Evolutionary conservation across 805 yeast species (phyloP).

Genomic region (Sugiyamaella americana): DNA sequence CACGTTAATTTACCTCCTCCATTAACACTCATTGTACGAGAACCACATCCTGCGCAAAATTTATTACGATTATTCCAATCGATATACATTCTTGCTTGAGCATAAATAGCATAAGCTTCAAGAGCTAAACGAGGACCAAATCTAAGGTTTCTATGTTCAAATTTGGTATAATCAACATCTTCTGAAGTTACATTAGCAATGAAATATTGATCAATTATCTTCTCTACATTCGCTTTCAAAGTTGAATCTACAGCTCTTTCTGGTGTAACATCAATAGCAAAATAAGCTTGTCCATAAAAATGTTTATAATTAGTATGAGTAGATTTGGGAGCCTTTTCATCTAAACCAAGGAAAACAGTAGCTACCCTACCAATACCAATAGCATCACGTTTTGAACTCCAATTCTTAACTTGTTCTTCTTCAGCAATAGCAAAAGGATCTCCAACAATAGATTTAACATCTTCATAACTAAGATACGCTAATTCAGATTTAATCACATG

Average conservation of each 20-base stretch:
- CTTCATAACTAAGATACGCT: slow-evolving; percentile 26
- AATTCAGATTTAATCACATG: slow-evolving; percentile 2
- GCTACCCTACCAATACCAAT: slow-evolving; percentile 22
- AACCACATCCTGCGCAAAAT: slow-evolving; percentile 86
- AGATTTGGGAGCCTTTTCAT: slow-evolving; percentile 27
- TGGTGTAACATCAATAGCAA: slow-evolving; percentile 33
- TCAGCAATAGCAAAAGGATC: slow-evolving; percentile 30
- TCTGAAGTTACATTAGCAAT: neutral
- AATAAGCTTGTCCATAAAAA: slow-evolving; percentile 35
- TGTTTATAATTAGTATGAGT: slow-evolving; percentile 18
- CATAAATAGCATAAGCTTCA: slow-evolving; percentile 50
- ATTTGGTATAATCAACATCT: neutral
- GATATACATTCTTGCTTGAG: slow-evolving; percentile 76
- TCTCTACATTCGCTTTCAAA: slow-evolving; percentile 22
- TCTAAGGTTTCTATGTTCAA: neutral
- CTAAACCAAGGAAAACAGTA: slow-evolving; percentile 46
- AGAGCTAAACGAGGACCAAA: slow-evolving; percentile 5
- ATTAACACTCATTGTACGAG: slow-evolving; percentile 33
- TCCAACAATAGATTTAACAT: slow-evolving; percentile 30
- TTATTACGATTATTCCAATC: slow-evolving; percentile 76
- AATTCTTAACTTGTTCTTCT: slow-evolving; percentile 28
- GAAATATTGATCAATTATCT: neutral
- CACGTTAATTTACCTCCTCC: slow-evolving; percentile 38
- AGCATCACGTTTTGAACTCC: slow-evolving; percentile 33
- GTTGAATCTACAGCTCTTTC: slow-evolving; percentile 11